Percentiles rank a stretch among this genome's conserved stretches.
phyloP scores from a whole-genome alignment of 345 rosid genomes.

The Firmiana major region DNA sequence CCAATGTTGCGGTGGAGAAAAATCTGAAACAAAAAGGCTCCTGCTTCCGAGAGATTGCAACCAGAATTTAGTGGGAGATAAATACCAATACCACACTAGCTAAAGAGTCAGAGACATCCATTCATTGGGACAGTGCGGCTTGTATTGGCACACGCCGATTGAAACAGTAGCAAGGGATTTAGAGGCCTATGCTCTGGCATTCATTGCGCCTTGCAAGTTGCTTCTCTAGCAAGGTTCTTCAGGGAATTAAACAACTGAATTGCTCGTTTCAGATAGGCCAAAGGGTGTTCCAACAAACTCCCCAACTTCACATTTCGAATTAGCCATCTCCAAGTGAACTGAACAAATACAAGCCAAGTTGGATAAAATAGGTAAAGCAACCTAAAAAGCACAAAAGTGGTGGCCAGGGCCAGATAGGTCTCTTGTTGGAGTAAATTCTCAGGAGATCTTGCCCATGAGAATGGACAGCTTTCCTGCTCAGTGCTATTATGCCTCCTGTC shows the following conservation, averaged over 20 bases:
- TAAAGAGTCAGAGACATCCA: slow-evolving; percentile 28
- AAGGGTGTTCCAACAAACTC: slow-evolving; percentile 63
- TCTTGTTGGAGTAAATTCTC: slow-evolving; percentile 79
- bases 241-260: slow-evolving; percentile 51
- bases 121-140: slow-evolving; percentile 39
- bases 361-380: slow-evolving; percentile 56
- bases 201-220: slow-evolving; percentile 87
- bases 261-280: slow-evolving; percentile 47
- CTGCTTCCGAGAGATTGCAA: neutral
- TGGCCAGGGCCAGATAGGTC: slow-evolving; percentile 74
- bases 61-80: slow-evolving; percentile 8
- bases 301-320: slow-evolving; percentile 41
- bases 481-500: slow-evolving; percentile 41
- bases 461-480: slow-evolving; percentile 81
- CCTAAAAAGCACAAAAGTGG: slow-evolving; percentile 62
- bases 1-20: neutral
- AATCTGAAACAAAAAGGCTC: neutral
- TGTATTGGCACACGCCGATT: slow-evolving; percentile 72
- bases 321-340: slow-evolving; percentile 47
- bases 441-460: slow-evolving; percentile 94
- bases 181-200: slow-evolving; percentile 89
- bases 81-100: neutral
- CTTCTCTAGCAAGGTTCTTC: slow-evolving; percentile 80
- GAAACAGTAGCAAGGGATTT: slow-evolving; percentile 93
- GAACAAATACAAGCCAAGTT: slow-evolving; percentile 34